Conservation (phyloP, 306 rosid genomes). For the Astragalus glycyphyllos region DNA sequence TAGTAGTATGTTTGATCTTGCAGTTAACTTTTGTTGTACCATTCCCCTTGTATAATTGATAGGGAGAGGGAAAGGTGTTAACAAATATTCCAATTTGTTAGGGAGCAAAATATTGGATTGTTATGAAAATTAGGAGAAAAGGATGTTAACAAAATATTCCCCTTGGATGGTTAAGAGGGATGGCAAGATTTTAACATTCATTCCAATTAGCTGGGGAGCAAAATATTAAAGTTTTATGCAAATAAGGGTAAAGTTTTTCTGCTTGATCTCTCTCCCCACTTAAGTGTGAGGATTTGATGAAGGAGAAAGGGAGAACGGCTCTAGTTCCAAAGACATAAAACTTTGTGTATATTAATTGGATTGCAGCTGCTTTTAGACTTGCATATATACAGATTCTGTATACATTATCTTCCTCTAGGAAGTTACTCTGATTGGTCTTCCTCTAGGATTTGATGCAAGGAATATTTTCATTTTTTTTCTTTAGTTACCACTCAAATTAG, state of each 20-base stretch:
- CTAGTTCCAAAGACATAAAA: conserved; percentile 5
- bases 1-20: conserved; percentile 30
- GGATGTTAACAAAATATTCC: conserved; percentile 18
- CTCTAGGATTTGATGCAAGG: neutral
- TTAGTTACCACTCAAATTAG: neutral
- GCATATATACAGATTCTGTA: conserved; percentile 1
- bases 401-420: conserved; percentile 10
- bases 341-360: conserved; percentile 7
- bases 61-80: neutral
- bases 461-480: conserved; percentile 7
- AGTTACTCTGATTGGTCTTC: conserved; percentile 18
- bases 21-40: conserved; percentile 16
- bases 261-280: neutral
- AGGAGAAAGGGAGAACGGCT: conserved; percentile 15
- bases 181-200: conserved; percentile 1
- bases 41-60: conserved; percentile 17
- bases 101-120: conserved; percentile 25
- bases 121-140: conserved; percentile 10
- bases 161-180: conserved; percentile 14
- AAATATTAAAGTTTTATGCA: conserved; percentile 30
- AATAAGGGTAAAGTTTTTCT: conserved; percentile 18
- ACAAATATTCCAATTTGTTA: neutral
- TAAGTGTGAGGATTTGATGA: conserved; percentile 5
- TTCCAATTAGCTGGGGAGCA: conserved; percentile 13
- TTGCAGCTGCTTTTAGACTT: conserved; percentile 14